phyloP scores from a whole-genome alignment of 495 filamentous ascomycete species.

The Penicillium arizonense region DNA sequence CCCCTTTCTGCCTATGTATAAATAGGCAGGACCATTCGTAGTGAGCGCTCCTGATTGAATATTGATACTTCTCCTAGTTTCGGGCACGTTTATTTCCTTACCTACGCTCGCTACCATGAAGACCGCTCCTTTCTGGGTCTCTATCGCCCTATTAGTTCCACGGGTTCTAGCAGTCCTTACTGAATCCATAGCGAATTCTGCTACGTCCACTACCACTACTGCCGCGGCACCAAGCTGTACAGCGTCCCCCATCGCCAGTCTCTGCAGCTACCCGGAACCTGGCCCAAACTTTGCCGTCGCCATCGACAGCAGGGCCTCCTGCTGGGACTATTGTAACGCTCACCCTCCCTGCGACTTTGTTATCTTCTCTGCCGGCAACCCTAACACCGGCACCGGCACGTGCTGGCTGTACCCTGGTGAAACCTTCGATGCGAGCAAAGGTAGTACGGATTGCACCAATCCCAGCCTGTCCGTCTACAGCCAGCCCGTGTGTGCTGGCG shows the following conservation, averaged over 20 bases:
- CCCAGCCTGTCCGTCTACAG: slow-evolving; percentile 17
- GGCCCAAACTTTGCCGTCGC: slow-evolving; percentile 19
- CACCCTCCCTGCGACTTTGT: slow-evolving; percentile 28
- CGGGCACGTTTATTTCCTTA: slow-evolving; percentile 2
- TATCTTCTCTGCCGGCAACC: slow-evolving; percentile 24
- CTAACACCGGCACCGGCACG: slow-evolving; percentile 16
- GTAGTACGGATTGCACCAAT: slow-evolving; percentile 16
- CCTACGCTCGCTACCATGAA: slow-evolving; percentile 25
- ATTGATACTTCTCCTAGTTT: not conserved
- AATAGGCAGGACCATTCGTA: slow-evolving; percentile 4
- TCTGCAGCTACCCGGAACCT: slow-evolving; percentile 24
- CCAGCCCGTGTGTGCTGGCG: slow-evolving; percentile 17
- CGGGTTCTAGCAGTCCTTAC: slow-evolving; percentile 14
- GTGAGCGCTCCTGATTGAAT: not conserved
- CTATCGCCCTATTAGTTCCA: slow-evolving; percentile 19
- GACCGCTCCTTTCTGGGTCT: slow-evolving; percentile 22
- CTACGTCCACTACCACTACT: slow-evolving; percentile 19
- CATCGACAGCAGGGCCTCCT: slow-evolving; percentile 12
- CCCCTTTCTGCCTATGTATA: not conserved
- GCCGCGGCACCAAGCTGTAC: slow-evolving; percentile 23
- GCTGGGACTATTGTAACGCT: slow-evolving; percentile 31
- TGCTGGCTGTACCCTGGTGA: slow-evolving; percentile 30
- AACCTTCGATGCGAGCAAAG: slow-evolving; percentile 20
- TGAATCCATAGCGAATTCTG: slow-evolving; percentile 9
- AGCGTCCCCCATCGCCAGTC: slow-evolving; percentile 20